Evolutionary conservation across 2,329 filamentous ascomycete species (phyloP).

Genomic region (Hypomyces rosellus): DNA sequence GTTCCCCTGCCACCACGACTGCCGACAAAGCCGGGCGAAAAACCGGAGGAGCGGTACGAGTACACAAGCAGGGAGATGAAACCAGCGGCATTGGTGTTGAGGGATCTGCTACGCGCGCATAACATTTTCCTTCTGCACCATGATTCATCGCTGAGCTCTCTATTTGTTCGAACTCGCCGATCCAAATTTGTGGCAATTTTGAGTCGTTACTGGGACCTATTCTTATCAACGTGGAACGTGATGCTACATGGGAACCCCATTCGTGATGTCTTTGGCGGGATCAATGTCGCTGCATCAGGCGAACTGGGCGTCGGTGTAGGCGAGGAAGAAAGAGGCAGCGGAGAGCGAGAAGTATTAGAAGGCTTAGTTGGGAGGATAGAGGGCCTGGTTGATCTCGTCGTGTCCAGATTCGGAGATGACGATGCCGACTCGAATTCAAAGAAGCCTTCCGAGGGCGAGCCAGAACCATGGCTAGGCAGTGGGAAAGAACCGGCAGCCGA

Average conservation of each 20-base stretch:
- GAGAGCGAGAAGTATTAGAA: slow-evolving; percentile 87
- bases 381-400: slow-evolving; percentile 80
- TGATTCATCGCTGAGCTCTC: slow-evolving; percentile 61
- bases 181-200: slow-evolving; percentile 66
- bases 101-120: slow-evolving; percentile 79
- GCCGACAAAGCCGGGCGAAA: slow-evolving; percentile 34
- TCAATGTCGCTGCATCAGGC: slow-evolving; percentile 83
- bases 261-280: slow-evolving; percentile 69
- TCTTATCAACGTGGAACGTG: slow-evolving; percentile 73
- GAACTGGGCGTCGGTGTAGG: slow-evolving; percentile 92
- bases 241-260: slow-evolving; percentile 85
- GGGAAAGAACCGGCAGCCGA: slow-evolving; percentile 61
- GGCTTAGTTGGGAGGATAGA: slow-evolving; percentile 75
- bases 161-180: slow-evolving; percentile 60
- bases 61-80: slow-evolving; percentile 90
- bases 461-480: slow-evolving; percentile 62
- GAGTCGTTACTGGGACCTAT: slow-evolving; percentile 73
- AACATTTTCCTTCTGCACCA: slow-evolving; percentile 84
- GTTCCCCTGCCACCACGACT: slow-evolving; percentile 54
- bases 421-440: slow-evolving; percentile 24
- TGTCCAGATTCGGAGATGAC: slow-evolving; percentile 71
- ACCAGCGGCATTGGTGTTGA: slow-evolving; percentile 67
- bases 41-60: slow-evolving; percentile 50
- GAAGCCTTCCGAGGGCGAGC: slow-evolving; percentile 14
- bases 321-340: slow-evolving; percentile 90